These are phyloP conservation scores for Vinca major DNA, from an alignment of 305 asterid genomes.

Conservation along the genomic window DNA sequence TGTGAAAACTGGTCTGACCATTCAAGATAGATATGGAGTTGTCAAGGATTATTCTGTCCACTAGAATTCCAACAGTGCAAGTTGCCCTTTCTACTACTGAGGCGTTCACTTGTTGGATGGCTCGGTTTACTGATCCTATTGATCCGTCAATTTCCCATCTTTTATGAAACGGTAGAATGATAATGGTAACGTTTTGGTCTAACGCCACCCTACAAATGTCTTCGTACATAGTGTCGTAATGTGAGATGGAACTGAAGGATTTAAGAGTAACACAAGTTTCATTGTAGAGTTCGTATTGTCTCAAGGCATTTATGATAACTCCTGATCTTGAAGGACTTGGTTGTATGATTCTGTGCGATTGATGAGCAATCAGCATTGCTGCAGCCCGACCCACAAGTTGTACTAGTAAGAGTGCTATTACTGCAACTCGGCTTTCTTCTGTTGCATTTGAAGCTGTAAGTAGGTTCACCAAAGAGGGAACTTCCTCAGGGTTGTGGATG, in stretches of 20 bases:
- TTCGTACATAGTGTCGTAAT: constrained; percentile 43
- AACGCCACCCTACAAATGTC: constrained; percentile 49
- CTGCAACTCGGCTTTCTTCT: constrained; percentile 43
- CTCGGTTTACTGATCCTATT: constrained; percentile 35
- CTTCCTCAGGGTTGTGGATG: constrained; percentile 46
- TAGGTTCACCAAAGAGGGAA: constrained; percentile 47
- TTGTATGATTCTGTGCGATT: constrained; percentile 33
- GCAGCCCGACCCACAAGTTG: constrained; percentile 63
- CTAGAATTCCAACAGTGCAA: constrained; percentile 58
- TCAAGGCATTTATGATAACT: constrained; percentile 50
- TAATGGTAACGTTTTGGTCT: constrained; percentile 44
- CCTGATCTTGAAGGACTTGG: constrained; percentile 37
- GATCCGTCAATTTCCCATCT: constrained; percentile 79
- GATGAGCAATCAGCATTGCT: constrained; percentile 63
- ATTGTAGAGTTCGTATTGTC: constrained; percentile 50
- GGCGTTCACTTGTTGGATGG: constrained; percentile 44
- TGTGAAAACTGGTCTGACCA: constrained; percentile 17
- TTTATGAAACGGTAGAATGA: constrained; percentile 70
- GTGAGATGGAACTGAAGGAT: constrained; percentile 43
- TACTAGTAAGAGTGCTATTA: constrained; percentile 50
- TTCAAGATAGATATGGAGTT: constrained; percentile 26
- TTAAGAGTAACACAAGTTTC: constrained; percentile 39
- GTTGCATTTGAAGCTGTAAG: constrained; percentile 63
- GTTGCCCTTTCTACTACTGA: constrained; percentile 49
- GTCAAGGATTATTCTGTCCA: constrained; percentile 47